Conservation (phyloP, 306 rosid species). For the Trifolium dubium region DNA sequence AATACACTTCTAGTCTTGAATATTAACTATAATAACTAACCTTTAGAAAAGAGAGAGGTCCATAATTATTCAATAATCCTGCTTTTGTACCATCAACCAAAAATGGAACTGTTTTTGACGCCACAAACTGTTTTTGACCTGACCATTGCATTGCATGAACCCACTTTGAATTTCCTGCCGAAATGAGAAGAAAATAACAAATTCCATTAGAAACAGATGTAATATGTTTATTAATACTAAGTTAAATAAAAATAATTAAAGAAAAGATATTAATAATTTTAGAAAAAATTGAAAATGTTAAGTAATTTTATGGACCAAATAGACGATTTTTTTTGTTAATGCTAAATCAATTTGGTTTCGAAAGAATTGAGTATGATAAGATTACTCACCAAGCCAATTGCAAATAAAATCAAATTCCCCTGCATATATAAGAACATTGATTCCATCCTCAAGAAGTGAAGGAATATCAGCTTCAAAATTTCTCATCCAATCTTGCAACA, state of each 20-base stretch:
- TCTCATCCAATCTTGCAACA: conserved; percentile 75
- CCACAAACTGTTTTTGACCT: conserved; percentile 62
- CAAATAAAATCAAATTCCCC: conserved; percentile 93
- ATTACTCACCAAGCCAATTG: conserved; percentile 85
- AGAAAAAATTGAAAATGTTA: neutral
- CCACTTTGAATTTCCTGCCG: conserved; percentile 81
- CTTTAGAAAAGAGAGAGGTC: conserved; percentile 82
- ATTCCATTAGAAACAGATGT: too few relatives aligned
- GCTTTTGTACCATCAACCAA: conserved; percentile 68
- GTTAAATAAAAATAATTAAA: too few relatives aligned
- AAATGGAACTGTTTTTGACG: conserved; percentile 49
- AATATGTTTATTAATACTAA: too few relatives aligned
- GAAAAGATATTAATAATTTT: neutral
- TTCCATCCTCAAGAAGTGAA: conserved; percentile 85
- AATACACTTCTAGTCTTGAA: neutral
- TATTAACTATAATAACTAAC: conserved; percentile 38
- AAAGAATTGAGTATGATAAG: neutral
- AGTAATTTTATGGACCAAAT: neutral
- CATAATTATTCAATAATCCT: conserved; percentile 62
- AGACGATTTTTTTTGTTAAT: neutral
- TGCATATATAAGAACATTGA: conserved; percentile 74
- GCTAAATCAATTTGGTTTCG: neutral
- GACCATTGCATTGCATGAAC: conserved; percentile 87
- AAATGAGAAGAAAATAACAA: neutral
- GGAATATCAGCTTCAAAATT: conserved; percentile 84